A percentile compares a stretch with the other conserved stretches of the same genome.
Conservation (phyloP, 306 rosid species). For the Sphenostylis stenocarpa region DNA sequence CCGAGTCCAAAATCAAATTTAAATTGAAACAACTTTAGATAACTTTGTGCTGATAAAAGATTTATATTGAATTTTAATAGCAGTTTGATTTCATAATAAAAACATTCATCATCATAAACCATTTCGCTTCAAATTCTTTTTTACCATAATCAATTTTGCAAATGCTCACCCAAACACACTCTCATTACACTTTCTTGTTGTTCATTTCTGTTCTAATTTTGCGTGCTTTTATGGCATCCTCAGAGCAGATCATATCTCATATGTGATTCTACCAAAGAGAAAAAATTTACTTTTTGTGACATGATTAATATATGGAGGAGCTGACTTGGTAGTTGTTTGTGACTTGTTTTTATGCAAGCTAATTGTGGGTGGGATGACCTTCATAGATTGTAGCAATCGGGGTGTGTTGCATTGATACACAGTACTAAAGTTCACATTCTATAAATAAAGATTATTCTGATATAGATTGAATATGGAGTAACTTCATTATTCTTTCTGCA, state of each 20-base stretch:
- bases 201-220: background rate
- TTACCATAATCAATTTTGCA: background rate
- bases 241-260: background rate
- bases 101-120: background rate
- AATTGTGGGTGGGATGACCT: background rate
- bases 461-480: slow-evolving; percentile 21
- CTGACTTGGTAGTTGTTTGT: background rate
- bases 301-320: background rate
- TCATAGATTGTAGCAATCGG: background rate
- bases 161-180: background rate
- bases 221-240: background rate
- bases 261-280: background rate
- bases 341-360: background rate
- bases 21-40: background rate
- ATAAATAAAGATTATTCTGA: background rate
- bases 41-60: background rate
- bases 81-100: background rate
- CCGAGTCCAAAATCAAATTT: background rate
- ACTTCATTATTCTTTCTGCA: slow-evolving; percentile 31
- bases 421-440: background rate
- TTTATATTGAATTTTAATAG: background rate
- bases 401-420: background rate
- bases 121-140: background rate
- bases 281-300: background rate
- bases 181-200: background rate